Evolutionary conservation across 345 rosid genomes (phyloP), one percentile per base, ranked within the genome.

Genomic region (Eucalyptus fibrosa): DNA sequence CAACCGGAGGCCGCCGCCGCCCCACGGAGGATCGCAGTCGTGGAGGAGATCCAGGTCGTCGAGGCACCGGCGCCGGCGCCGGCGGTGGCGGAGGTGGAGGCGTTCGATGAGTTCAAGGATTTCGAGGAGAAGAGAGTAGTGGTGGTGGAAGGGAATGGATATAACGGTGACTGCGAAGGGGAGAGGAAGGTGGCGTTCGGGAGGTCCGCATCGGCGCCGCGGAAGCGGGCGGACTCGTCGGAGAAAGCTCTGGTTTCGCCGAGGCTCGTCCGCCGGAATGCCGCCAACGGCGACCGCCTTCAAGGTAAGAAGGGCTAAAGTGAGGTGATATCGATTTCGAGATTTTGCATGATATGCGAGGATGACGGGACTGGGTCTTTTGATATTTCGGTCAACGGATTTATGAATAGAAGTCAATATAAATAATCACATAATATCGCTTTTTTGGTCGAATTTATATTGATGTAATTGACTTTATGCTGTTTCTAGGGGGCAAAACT

Each of bases 181-280:
- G 87, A 65, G 87, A 34, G 30, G 37, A 93, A 59, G 82, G 92
- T 90, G 65, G 93, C 88, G 90, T 65, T 82, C 69, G 87, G 42
- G 83, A 85, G 89, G 62, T 86, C 94, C 28, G 88, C 30, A 67
- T 89, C 91, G 15, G 87, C 93, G 42, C 90, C 91, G 86, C 87
- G 56, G 87, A 89, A 40, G 80, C 37, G 88, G 37, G 89, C 26
- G 65, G 91, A 89, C 3, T 91, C 91, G 85, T 88, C 89, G 62
- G 93, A 92, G 93, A 92, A 91, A 88, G 94, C 94, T 72, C 95
- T 89, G 49, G 91, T 91, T 92, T 93, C 95, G 83, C 23, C 95
- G 51, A 91, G 95, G 62, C 90, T 93, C 88, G 90, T 88, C 72
- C 92, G 92, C 62, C 92, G 90, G 91, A 95, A 91, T n/a, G 90